Conservation (phyloP, 441 rosid genomes). For the Erodium moschatum region DNA sequence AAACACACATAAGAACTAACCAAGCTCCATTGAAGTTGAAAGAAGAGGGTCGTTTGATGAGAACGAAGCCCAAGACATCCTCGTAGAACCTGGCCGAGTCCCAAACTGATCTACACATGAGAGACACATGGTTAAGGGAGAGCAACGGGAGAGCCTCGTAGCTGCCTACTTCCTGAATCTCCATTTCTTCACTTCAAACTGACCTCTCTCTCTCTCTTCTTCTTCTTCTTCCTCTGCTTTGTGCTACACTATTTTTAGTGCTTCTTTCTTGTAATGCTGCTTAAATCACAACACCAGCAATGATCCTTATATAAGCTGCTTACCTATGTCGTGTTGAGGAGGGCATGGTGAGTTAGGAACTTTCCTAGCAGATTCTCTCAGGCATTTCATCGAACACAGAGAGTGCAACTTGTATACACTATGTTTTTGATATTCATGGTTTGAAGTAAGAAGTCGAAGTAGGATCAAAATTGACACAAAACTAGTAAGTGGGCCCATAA, state of each 20-base stretch:
- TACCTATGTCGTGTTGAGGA: background rate
- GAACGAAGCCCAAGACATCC: conserved; percentile 51
- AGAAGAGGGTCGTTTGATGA: conserved; percentile 65
- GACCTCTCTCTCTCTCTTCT: background rate
- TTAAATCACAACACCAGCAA: too few relatives aligned
- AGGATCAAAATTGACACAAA: background rate
- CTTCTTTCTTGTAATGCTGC: background rate
- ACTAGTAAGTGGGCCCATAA: background rate
- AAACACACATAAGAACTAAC: conserved; percentile 17
- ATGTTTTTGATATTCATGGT: background rate
- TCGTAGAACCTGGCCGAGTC: conserved; percentile 43
- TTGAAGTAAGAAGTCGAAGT: background rate
- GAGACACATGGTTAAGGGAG: conserved; percentile 51
- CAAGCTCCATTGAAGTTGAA: conserved; percentile 72
- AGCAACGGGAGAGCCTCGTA: conserved; percentile 39
- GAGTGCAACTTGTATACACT: background rate
- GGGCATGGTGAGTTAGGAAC: conserved; percentile 29
- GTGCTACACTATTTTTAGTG: conserved; percentile 1
- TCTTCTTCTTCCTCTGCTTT: background rate
- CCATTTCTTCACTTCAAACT: conserved; percentile 16
- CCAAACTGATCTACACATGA: conserved; percentile 48
- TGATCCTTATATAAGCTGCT: conserved; percentile 27
- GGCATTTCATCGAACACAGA: conserved; percentile 17
- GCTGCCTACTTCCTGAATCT: conserved; percentile 41
- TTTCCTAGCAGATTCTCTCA: conserved; percentile 43